These are phyloP conservation scores for Pilasporangium apinafurcum DNA, from an alignment of 352 stramenopile genomes.

Conservation along the genomic window DNA sequence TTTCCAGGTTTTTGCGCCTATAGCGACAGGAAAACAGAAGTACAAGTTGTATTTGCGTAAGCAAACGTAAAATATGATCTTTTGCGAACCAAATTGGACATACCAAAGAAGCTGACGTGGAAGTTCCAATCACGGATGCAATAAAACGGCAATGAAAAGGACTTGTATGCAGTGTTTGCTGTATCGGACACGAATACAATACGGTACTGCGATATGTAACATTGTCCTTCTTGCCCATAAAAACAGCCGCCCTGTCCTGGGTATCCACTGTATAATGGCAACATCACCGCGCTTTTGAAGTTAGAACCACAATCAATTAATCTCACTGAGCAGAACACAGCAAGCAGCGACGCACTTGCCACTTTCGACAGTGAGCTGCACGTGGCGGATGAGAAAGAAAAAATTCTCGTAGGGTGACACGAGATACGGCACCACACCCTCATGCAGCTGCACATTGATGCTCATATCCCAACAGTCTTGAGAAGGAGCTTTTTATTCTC, in stretches of 20 bases:
- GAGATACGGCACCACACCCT: conserved; percentile 49
- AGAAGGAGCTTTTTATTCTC: not conserved
- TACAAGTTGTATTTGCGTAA: not conserved
- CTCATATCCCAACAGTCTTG: too few species aligned
- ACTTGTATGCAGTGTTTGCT: conserved; percentile 41
- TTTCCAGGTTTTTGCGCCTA: conserved; percentile 56
- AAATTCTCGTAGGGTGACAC: conserved; percentile 78
- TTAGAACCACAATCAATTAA: not conserved
- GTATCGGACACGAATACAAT: conserved; percentile 56
- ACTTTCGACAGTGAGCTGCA: conserved; percentile 73
- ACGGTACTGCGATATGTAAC: conserved; percentile 76
- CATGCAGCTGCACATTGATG: conserved; percentile 69
- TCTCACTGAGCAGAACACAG: not conserved
- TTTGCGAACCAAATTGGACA: not conserved
- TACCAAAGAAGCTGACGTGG: conserved; percentile 54
- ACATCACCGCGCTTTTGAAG: not conserved
- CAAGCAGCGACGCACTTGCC: conserved; percentile 44
- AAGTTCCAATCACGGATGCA: conserved; percentile 71
- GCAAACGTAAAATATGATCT: not conserved
- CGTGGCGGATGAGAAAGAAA: conserved; percentile 66
- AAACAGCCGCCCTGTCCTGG: conserved; percentile 78
- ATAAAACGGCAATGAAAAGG: conserved; percentile 77
- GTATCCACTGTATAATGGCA: conserved; percentile 40
- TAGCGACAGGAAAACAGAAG: not conserved
- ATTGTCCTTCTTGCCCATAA: conserved; percentile 58